Evolutionary conservation across 1,284 basidiomycete species (phyloP), one percentile per base, ranked within the genome.

Genomic region (Austroboletus novae-zelandiae): DNA sequence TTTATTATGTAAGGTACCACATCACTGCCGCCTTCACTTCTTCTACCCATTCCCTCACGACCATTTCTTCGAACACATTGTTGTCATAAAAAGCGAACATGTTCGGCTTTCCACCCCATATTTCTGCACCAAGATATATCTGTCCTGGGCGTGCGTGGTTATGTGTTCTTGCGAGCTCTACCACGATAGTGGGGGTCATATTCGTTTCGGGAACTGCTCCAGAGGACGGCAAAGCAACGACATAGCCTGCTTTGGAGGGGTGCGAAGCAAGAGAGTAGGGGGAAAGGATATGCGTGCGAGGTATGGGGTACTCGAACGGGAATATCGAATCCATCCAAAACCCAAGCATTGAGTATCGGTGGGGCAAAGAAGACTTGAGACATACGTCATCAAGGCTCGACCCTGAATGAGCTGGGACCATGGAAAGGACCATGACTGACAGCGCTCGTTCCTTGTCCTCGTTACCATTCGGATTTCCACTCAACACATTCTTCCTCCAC

Each of bases 81-180:
- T 57, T 55, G 50, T 79, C 78, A 56, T 64, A 79, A 49, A 65
- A 72, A 0, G 74, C 48, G 15, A 57, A 40, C 17, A 78, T 40
- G 8, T 55, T 59, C 30, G 79, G 50, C 29, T 9, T 46, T 13
- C 47, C 56, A 15, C 10, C 13, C 18, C 9, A 18, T 7, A 15
- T 40, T 10, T 8, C 51, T 4, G 79, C 74, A 4, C 74, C 73
- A 1, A 80, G 66, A 51, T 80, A 80, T 17, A 80, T 61, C 56
- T 81, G 77, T 5, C 57, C 65, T 5, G 78, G 77, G 5, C 75
- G 71, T 48, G 74, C 72, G 31, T 70, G 75, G 11, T 80, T 61
- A 50, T 54, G 60, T 1, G 57, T 59, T 15, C 52, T 40, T 8
- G 55, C 45, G 18, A 41, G 30, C 20, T 55, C 52, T 14, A 60